Base-by-base conservation (phyloP, 306 rosid genomes). In the Albizia julibrissin region DNA sequence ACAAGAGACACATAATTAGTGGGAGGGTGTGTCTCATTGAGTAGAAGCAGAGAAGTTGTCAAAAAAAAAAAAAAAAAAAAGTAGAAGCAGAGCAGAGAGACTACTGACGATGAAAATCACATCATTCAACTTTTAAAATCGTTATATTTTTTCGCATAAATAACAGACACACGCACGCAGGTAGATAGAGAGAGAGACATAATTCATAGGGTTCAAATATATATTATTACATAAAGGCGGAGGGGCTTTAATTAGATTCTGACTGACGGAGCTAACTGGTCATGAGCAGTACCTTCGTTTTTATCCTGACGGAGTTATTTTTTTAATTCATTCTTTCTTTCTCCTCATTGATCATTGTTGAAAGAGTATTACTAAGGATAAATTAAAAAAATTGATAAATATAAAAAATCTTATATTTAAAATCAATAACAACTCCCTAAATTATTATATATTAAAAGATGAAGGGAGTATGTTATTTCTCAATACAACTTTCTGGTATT, bases 1-100 rank as follows among this genome's bases (percentile, higher is more conserved):
- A 88, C 77, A 86, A 83, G 84, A 83, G 31, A 67, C 42, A 72
- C 82, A 89, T 82, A 78, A 85, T 82, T 79, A 80, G 84, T 86
- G 88, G 88, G 87, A 84, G 19, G 31, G 73, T 85, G 81, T 88
- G 88, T 86, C 80, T 74, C 88, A 84, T 81, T 61, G 43, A 79
- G 80, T 72, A 61, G 79, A 84, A 82, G 85, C 86, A 82, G 65
- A 15, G 77, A 76, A n/a, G n/a, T n/a, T n/a, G n/a, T n/a, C n/a
- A n/a, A n/a, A n/a, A n/a, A n/a, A n/a, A n/a, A n/a, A n/a, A n/a
- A n/a, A n/a, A n/a, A n/a, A n/a, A n/a, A n/a, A n/a, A n/a, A 79
- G 80, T 72, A 61, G 79, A 84, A 82, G 85, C 86, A 82, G 65
- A 15, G 77, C n/a, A 76, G 62, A 81, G 85, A 43, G 56, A 16